These are phyloP conservation scores for Melanogaster broomeanus DNA, from an alignment of 768 basidiomycete species.

Conservation along the genomic window DNA sequence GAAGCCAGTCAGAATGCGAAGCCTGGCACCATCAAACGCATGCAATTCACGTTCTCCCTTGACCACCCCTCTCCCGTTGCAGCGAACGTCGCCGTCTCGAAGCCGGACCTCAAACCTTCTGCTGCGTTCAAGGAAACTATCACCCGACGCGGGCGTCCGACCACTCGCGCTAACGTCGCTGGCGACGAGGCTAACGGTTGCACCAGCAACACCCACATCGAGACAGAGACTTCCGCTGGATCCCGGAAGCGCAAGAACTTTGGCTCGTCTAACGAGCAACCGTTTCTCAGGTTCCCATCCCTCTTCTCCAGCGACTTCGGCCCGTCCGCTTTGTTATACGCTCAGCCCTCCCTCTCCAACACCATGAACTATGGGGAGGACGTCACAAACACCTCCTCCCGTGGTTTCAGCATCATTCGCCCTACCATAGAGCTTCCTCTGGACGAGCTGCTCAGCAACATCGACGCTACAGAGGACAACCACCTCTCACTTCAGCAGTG, in stretches of 20 bases:
- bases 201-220: conserved; percentile 13
- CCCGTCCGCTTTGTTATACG: conserved; percentile 71
- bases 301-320: conserved; percentile 77
- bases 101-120: conserved; percentile 68
- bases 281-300: conserved; percentile 66
- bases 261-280: conserved; percentile 18
- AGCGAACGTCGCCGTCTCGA: conserved; percentile 49
- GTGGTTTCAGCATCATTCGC: conserved; percentile 61
- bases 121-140: conserved; percentile 59
- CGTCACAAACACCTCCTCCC: conserved; percentile 48
- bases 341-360: conserved; percentile 66
- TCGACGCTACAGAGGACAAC: conserved; percentile 28
- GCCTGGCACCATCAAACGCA: conserved; percentile 78
- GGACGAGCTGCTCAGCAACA: conserved; percentile 67
- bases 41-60: conserved; percentile 89
- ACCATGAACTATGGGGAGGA: conserved; percentile 81
- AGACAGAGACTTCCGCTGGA: conserved; percentile 26
- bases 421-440: conserved; percentile 86
- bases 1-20: conserved; percentile 63
- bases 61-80: conserved; percentile 61
- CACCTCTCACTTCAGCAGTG: background rate
- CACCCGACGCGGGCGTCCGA: conserved; percentile 39
- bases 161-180: conserved; percentile 39
- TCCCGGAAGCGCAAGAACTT: conserved; percentile 31
- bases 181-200: conserved; percentile 24